Percentiles rank a stretch among this genome's conserved stretches.
These are phyloP conservation scores for Deuterostichococcus epilithicus DNA, from an alignment of 139 green algal species.

Conservation along the genomic window DNA sequence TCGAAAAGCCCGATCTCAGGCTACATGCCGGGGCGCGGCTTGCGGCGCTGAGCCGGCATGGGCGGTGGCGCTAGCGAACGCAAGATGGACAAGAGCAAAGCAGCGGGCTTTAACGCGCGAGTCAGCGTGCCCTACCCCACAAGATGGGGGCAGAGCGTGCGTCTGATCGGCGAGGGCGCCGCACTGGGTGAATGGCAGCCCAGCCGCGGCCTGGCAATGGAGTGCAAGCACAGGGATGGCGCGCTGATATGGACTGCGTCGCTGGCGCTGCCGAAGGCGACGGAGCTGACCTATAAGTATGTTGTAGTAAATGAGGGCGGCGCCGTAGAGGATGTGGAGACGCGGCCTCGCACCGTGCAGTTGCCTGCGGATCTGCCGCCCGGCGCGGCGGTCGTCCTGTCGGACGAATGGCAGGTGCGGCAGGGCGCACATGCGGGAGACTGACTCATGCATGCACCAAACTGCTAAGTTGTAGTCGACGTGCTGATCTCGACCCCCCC, in stretches of 20 bases:
- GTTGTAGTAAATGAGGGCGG: slow-evolving; percentile 33
- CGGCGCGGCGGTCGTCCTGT: slow-evolving; percentile 32
- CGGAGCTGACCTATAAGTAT: slow-evolving; percentile 56
- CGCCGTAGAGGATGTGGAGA: slow-evolving; percentile 42
- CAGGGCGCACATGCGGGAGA: slow-evolving; percentile 17
- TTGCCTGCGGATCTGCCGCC: slow-evolving; percentile 44
- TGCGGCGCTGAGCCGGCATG: too few species aligned
- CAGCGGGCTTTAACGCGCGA: not conserved
- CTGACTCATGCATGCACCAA: too few species aligned
- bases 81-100: too few species aligned
- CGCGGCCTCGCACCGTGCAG: slow-evolving; percentile 24
- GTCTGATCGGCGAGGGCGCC: slow-evolving; percentile 35
- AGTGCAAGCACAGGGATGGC: slow-evolving; percentile 54
- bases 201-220: slow-evolving; percentile 25
- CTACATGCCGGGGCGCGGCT: too few species aligned
- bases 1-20: too few species aligned
- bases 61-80: too few species aligned
- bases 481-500: too few species aligned
- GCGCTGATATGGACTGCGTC: slow-evolving; percentile 65
- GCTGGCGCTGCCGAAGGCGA: slow-evolving; percentile 43
- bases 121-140: slow-evolving; percentile 45
- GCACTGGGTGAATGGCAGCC: slow-evolving; percentile 38
- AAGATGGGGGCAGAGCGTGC: slow-evolving; percentile 52
- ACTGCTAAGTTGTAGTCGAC: too few species aligned
- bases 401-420: slow-evolving; percentile 22